Conservation (phyloP, 345 rosid genomes). For the Aegle marmelos region DNA sequence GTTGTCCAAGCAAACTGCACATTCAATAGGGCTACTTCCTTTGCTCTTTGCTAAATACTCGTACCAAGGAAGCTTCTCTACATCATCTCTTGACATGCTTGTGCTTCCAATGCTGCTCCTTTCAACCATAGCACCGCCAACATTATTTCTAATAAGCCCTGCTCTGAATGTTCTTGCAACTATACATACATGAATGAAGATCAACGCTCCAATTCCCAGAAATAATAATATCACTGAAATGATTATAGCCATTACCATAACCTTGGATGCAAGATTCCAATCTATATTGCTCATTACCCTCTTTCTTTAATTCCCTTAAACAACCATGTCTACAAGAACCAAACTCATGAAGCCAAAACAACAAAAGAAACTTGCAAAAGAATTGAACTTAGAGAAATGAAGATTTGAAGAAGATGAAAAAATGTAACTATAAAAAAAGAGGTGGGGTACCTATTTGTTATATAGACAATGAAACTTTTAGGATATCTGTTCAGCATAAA, state of each 20-base stretch:
- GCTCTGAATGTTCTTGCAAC: slow-evolving; percentile 34
- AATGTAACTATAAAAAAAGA: background rate
- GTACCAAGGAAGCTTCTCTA: slow-evolving; percentile 57
- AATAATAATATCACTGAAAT: slow-evolving; percentile 36
- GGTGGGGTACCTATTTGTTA: background rate
- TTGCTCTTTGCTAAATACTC: slow-evolving; percentile 34
- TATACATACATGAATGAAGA: slow-evolving; percentile 41
- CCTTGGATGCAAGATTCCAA: slow-evolving; percentile 9
- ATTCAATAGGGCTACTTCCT: slow-evolving; percentile 38
- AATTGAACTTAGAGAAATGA: background rate
- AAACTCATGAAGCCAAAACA: no score
- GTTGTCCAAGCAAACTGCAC: slow-evolving; percentile 60
- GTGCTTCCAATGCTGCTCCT: slow-evolving; percentile 1
- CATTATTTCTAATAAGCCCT: background rate
- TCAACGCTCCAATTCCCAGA: slow-evolving; percentile 35
- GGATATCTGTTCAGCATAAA: no score
- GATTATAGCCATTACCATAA: slow-evolving; percentile 29
- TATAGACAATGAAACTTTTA: background rate
- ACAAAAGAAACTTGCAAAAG: background rate
- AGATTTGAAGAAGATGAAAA: background rate
- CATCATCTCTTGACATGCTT: slow-evolving; percentile 40
- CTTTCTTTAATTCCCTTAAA: background rate
- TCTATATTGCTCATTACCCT: slow-evolving; percentile 14
- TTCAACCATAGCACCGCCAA: background rate
- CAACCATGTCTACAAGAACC: no score